Evolutionary conservation across 108 stramenopile species (phyloP).

Genomic region (Conticribra guillardii): DNA sequence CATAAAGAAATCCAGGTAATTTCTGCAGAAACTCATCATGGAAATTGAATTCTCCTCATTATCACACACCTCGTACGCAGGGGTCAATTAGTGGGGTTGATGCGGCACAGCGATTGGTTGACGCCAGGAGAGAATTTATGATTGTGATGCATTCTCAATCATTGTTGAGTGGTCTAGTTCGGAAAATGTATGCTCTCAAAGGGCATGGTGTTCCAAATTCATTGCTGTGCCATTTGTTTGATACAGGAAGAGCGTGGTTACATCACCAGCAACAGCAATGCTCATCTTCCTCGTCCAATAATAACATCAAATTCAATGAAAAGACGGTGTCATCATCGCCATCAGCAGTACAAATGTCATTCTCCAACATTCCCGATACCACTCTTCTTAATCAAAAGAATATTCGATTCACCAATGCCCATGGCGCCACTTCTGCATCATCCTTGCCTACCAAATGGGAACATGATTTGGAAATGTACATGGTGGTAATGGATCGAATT

Average conservation of each 20-base stretch:
- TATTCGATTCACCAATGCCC: constrained; percentile 16
- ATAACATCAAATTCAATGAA: neutral
- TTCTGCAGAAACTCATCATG: constrained; percentile 16
- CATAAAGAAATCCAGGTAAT: constrained; percentile 20
- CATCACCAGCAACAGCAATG: neutral
- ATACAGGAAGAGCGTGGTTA: constrained; percentile 18
- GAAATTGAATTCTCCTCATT: neutral
- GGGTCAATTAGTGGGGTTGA: constrained; percentile 27
- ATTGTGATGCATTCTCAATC: constrained; percentile 8
- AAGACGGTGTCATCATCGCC: neutral
- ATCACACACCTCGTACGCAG: neutral
- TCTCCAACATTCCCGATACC: constrained; percentile 18
- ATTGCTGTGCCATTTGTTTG: constrained; percentile 16
- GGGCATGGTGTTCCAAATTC: constrained; percentile 34
- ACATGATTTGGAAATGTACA: constrained; percentile 34
- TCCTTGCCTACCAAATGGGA: constrained; percentile 26
- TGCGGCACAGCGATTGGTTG: constrained; percentile 25
- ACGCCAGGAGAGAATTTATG: constrained; percentile 23
- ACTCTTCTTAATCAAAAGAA: constrained; percentile 25
- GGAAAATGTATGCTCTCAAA: constrained; percentile 21
- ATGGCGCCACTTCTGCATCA: constrained; percentile 1
- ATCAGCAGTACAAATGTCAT: constrained; percentile 17
- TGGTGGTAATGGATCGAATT: constrained; percentile 46
- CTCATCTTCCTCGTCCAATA: neutral
- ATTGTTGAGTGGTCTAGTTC: neutral